These are phyloP conservation scores for Vaccinium corymbosum DNA, from an alignment of 148 eudicot species.

Conservation along the genomic window DNA sequence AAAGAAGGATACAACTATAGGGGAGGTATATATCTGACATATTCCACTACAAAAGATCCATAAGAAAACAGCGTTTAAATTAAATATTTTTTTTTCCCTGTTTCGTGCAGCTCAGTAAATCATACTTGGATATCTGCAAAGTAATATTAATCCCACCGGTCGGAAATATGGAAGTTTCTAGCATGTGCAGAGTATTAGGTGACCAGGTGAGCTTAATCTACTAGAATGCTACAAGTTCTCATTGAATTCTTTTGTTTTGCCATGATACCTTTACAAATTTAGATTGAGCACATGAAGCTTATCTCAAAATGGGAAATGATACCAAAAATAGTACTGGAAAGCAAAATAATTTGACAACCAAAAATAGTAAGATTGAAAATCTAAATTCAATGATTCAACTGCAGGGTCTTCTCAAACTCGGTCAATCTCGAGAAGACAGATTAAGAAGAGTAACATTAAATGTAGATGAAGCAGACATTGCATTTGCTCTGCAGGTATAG, in stretches of 20 bases:
- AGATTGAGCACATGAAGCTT: not conserved
- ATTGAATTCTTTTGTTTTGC: not conserved
- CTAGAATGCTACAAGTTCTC: not conserved
- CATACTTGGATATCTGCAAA: conserved; percentile 72
- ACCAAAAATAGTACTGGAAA: not conserved
- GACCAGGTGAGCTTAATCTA: conserved; percentile 61
- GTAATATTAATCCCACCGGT: conserved; percentile 52
- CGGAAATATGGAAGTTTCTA: conserved; percentile 68
- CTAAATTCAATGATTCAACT: conserved; percentile 17
- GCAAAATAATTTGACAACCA: not conserved
- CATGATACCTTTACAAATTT: not conserved
- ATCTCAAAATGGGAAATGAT: not conserved
- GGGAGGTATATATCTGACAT: conserved; percentile 57
- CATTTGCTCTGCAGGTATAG: conserved; percentile 80
- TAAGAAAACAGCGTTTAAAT: not conserved
- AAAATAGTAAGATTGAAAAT: not conserved
- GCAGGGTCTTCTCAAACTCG: conserved; percentile 77
- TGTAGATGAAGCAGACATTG: conserved; percentile 77
- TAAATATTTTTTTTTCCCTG: not conserved
- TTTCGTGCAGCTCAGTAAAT: conserved; percentile 63
- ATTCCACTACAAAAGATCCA: not conserved
- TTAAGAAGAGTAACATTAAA: conserved; percentile 58
- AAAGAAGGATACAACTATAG: conserved; percentile 71
- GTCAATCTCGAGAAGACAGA: conserved; percentile 63
- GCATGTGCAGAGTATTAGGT: conserved; percentile 76